Conservation (phyloP, 805 yeast species). For the Kazachstania taianensis region DNA sequence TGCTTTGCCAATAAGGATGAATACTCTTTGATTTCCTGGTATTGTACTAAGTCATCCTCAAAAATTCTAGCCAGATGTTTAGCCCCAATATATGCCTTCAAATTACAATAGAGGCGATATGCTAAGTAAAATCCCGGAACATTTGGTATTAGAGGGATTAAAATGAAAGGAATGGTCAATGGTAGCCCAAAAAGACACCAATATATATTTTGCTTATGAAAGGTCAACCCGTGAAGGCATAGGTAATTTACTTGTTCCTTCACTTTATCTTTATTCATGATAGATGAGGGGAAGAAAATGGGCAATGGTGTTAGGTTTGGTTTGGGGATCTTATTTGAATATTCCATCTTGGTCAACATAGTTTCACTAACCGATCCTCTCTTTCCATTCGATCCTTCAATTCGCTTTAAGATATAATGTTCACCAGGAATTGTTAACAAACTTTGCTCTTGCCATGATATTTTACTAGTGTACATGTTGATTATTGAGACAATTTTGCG, state of each 20-base stretch:
- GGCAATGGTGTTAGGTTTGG: constrained; percentile 28
- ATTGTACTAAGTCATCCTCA: constrained; percentile 29
- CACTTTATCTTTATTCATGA: constrained; percentile 27
- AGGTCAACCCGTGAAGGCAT: constrained; percentile 35
- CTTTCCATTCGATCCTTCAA: constrained; percentile 3
- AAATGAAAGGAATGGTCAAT: constrained; percentile 65
- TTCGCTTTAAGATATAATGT: constrained; percentile 37
- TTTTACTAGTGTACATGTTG: constrained; percentile 43
- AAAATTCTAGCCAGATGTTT: constrained; percentile 52
- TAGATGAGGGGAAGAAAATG: constrained; percentile 40
- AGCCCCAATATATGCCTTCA: constrained; percentile 69
- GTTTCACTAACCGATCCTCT: constrained; percentile 6
- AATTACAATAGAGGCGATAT: constrained; percentile 75
- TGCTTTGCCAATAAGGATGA: background rate
- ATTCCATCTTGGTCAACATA: constrained; percentile 13
- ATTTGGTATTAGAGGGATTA: constrained; percentile 82
- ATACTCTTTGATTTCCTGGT: background rate
- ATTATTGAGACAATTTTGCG: constrained; percentile 46
- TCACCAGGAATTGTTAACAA: constrained; percentile 68
- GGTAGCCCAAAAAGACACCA: constrained; percentile 57
- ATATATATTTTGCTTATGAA: constrained; percentile 48
- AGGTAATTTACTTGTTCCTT: constrained; percentile 33
- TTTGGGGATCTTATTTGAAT: constrained; percentile 4
- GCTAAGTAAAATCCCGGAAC: constrained; percentile 83
- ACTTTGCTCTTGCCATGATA: constrained; percentile 75